Evolutionary conservation across 805 yeast genomes (phyloP).

Genomic region (Spathaspora sp.): DNA sequence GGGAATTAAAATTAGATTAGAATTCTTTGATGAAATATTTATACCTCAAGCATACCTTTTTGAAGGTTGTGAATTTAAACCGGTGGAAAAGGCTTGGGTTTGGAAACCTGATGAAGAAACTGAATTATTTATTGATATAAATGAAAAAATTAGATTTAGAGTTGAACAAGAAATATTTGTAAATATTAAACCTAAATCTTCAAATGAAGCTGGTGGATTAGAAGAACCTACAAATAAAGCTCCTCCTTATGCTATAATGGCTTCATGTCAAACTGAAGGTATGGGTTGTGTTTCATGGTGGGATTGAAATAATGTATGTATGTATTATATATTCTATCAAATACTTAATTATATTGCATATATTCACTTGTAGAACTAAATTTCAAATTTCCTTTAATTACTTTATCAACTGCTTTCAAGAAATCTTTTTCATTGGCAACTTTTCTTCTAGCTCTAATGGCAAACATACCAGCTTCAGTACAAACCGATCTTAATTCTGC

Average conservation of each 20-base stretch:
- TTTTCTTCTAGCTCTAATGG: constrained; percentile 96
- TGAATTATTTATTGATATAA: constrained; percentile 78
- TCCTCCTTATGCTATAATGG: constrained; percentile 83
- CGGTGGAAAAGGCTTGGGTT: constrained; percentile 91
- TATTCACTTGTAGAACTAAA: constrained; percentile 95
- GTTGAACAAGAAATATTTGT: constrained; percentile 86
- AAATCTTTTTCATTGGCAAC: constrained; percentile 98
- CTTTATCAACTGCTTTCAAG: constrained; percentile 96
- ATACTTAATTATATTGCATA: constrained; percentile 89
- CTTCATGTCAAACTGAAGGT: constrained; percentile 93
- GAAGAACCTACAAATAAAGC: constrained; percentile 40
- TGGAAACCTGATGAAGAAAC: constrained; percentile 81
- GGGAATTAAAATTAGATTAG: constrained; percentile 82
- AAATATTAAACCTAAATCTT: constrained; percentile 76
- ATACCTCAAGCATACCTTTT: constrained; percentile 81
- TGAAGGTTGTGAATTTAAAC: constrained; percentile 64
- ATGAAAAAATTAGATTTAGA: constrained; percentile 88
- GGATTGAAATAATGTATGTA: constrained; percentile 48
- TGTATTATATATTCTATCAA: not conserved
- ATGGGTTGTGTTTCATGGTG: constrained; percentile 98
- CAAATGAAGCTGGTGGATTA: constrained; percentile 44
- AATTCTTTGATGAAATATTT: constrained; percentile 87
- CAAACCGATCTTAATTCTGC: constrained; percentile 98
- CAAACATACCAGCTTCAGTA: constrained; percentile 99
- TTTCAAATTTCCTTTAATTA: constrained; percentile 96